These are phyloP conservation scores for Maudiozyma serrabonitensis DNA, from an alignment of 805 yeast genomes.

Conservation along the genomic window DNA sequence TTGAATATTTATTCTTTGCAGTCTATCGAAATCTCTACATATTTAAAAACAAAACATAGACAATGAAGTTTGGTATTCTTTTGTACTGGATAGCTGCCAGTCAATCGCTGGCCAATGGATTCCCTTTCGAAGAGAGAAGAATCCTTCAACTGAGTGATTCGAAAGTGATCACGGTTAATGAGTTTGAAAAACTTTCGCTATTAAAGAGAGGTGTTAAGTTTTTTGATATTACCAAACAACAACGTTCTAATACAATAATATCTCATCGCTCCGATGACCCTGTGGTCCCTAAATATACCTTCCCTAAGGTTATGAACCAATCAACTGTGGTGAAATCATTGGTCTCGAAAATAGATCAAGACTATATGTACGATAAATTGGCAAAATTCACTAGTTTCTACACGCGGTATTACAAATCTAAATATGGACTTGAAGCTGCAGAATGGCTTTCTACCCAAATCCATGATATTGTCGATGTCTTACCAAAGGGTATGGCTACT, in stretches of 20 bases:
- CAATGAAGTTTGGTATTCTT: not conserved
- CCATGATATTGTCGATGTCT: slow-evolving; percentile 15
- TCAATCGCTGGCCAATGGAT: not conserved
- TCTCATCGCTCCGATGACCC: slow-evolving; percentile 8
- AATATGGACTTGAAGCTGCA: slow-evolving; percentile 61
- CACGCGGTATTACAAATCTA: slow-evolving; percentile 68
- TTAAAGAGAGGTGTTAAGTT: slow-evolving; percentile 42
- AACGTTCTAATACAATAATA: slow-evolving; percentile 13
- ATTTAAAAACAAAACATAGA: too few relatives aligned
- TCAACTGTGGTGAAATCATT: slow-evolving; percentile 33
- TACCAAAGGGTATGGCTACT: slow-evolving; percentile 30
- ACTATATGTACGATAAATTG: slow-evolving; percentile 42
- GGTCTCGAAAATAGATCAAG: slow-evolving; percentile 36
- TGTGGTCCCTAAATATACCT: slow-evolving; percentile 31
- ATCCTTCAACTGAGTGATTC: slow-evolving; percentile 19
- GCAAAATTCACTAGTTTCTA: slow-evolving; percentile 57
- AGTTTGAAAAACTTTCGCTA: slow-evolving; percentile 36
- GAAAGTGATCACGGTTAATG: slow-evolving; percentile 27
- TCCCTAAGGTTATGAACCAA: slow-evolving; percentile 41
- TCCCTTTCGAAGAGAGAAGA: slow-evolving; percentile 11
- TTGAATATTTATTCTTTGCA: too few relatives aligned
- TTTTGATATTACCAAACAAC: slow-evolving; percentile 49
- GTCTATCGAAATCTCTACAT: too few relatives aligned
- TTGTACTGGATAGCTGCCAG: not conserved
- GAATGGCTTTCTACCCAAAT: slow-evolving; percentile 54